These are phyloP conservation scores for Corynascus novoguineensis DNA, from an alignment of 495 filamentous ascomycete species.

Conservation along the genomic window DNA sequence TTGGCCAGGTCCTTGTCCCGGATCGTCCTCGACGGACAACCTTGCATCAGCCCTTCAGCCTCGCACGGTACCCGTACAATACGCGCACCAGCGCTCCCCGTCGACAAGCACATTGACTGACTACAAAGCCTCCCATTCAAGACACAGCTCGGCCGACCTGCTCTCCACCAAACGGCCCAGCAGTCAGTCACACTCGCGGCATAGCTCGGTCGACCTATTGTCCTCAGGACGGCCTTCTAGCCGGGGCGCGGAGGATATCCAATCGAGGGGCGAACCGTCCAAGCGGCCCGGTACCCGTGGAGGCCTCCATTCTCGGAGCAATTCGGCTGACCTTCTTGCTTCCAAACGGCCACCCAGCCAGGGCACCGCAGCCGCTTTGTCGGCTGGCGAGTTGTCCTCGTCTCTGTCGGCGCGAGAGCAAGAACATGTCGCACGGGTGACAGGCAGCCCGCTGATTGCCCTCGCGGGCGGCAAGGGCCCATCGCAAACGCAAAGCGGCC, in stretches of 20 bases:
- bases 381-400: constrained; percentile 51
- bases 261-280: not conserved
- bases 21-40: constrained; percentile 36
- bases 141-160: constrained; percentile 28
- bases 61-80: constrained; percentile 54
- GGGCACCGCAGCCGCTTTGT: constrained; percentile 28
- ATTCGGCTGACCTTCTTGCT: constrained; percentile 33
- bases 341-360: constrained; percentile 30
- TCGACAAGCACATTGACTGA: constrained; percentile 49
- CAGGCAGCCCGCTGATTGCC: constrained; percentile 74
- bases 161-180: not conserved
- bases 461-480: constrained; percentile 53
- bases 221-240: constrained; percentile 11
- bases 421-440: constrained; percentile 84
- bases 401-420: constrained; percentile 89
- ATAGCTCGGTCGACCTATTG: constrained; percentile 28
- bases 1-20: constrained; percentile 65
- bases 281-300: constrained; percentile 22
- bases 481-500: constrained; percentile 50
- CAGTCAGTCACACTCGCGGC: constrained; percentile 43
- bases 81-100: constrained; percentile 54
- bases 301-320: constrained; percentile 42
- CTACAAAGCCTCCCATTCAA: constrained; percentile 38
- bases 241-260: not conserved
- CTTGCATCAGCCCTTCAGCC: constrained; percentile 63